Evolutionary conservation across 2,329 filamentous ascomycete species (phyloP).

Genomic region (Apiospora aurea): DNA sequence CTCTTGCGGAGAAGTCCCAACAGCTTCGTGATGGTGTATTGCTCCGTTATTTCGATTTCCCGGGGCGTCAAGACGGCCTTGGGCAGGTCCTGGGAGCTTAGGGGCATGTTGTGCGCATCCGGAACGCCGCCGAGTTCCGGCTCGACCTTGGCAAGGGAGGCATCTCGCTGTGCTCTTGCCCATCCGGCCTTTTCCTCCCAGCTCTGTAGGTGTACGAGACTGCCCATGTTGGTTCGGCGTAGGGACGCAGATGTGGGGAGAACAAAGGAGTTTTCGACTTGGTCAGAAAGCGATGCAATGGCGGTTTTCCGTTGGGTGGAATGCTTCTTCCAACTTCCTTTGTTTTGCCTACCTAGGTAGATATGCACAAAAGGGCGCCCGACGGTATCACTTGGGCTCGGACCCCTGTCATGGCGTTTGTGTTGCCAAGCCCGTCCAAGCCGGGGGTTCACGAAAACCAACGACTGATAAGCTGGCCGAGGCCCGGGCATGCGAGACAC

Average conservation of each 20-base stretch:
- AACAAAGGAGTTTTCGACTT: neutral
- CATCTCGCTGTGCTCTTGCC: slow-evolving; percentile 45
- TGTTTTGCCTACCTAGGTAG: neutral
- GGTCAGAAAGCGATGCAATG: neutral
- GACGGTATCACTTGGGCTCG: neutral
- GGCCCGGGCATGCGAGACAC: neutral
- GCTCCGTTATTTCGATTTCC: slow-evolving; percentile 28
- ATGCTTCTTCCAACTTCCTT: too few species aligned
- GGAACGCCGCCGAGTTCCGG: slow-evolving; percentile 27
- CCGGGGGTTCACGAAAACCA: neutral
- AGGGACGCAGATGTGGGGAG: neutral
- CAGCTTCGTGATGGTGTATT: slow-evolving; percentile 20
- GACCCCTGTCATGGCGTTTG: neutral
- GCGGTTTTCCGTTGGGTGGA: neutral
- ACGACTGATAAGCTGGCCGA: neutral
- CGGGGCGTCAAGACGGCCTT: slow-evolving; percentile 24
- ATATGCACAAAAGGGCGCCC: neutral
- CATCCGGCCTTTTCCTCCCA: slow-evolving; percentile 10
- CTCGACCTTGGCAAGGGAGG: slow-evolving; percentile 25
- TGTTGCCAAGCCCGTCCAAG: neutral
- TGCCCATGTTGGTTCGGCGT: neutral
- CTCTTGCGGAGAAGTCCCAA: slow-evolving; percentile 16
- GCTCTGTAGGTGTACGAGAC: neutral
- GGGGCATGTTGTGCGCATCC: neutral
- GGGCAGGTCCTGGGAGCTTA: slow-evolving; percentile 25